These are phyloP conservation scores for Diaporthe longicolla DNA, from an alignment of 2,329 filamentous ascomycete species.

Conservation along the genomic window DNA sequence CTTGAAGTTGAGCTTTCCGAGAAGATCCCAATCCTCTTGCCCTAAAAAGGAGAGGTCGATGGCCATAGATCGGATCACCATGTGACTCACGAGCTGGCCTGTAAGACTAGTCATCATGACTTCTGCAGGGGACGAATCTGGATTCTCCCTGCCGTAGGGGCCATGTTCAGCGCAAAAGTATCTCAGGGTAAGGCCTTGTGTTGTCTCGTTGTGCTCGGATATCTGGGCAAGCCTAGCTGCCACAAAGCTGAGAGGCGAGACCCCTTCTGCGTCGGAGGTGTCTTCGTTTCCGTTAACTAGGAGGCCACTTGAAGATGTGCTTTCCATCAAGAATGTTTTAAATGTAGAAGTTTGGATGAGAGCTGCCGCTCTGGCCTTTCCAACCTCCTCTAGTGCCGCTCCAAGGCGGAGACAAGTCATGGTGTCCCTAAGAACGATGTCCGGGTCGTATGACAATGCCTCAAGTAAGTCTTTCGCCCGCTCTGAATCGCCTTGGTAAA, in stretches of 20 bases:
- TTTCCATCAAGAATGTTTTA: neutral
- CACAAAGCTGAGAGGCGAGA: slow-evolving; percentile 32
- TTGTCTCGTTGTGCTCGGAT: slow-evolving; percentile 12
- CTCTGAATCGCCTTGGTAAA: neutral
- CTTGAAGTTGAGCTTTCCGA: neutral
- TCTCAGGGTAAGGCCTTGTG: neutral
- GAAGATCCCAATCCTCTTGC: neutral
- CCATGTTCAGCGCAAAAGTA: slow-evolving; percentile 21
- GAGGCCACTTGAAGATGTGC: neutral
- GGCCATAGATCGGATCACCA: slow-evolving; percentile 1
- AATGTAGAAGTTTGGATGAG: neutral
- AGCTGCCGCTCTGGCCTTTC: neutral
- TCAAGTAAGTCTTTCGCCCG: slow-evolving; percentile 1
- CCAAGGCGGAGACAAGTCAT: neutral
- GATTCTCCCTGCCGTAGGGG: neutral
- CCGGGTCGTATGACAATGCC: neutral
- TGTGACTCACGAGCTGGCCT: slow-evolving; percentile 34
- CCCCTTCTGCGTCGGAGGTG: neutral
- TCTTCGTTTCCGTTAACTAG: slow-evolving; percentile 20
- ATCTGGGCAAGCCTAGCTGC: slow-evolving; percentile 30
- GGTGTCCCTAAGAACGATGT: neutral
- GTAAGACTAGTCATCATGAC: slow-evolving; percentile 23
- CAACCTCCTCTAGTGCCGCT: neutral
- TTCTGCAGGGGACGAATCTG: neutral
- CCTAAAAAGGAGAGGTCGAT: slow-evolving; percentile 6